Percentiles rank a stretch among this genome's conserved stretches.
phyloP scores from a whole-genome alignment of 495 filamentous ascomycete species.

The Cercophora newfieldiana region DNA sequence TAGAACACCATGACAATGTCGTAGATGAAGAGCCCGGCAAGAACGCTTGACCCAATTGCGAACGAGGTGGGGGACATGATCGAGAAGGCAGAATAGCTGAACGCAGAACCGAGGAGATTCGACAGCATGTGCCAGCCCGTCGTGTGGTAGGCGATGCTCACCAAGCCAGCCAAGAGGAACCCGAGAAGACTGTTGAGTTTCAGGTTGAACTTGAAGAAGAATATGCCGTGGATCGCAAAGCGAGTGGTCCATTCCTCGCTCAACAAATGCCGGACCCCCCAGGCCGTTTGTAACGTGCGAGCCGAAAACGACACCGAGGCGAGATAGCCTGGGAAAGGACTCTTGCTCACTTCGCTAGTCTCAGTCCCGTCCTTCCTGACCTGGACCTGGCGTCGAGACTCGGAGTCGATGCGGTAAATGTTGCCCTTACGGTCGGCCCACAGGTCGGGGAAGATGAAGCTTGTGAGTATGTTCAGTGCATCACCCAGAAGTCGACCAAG shows the following conservation, averaged over 20 bases:
- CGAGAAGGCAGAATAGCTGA: conserved; percentile 79
- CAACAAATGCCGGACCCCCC: conserved; percentile 47
- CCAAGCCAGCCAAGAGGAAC: conserved; percentile 55
- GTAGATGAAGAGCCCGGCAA: conserved; percentile 83
- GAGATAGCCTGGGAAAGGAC: conserved; percentile 47
- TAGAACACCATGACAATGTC: conserved; percentile 98
- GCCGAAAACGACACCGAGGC: conserved; percentile 34
- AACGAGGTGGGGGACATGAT: conserved; percentile 92
- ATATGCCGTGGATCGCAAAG: conserved; percentile 40
- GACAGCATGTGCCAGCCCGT: conserved; percentile 72
- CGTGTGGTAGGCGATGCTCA: conserved; percentile 68
- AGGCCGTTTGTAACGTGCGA: conserved; percentile 30
- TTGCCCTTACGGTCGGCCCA: conserved; percentile 47
- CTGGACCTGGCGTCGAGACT: conserved; percentile 27
- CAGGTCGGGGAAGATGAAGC: conserved; percentile 71
- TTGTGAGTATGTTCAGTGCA: conserved; percentile 58
- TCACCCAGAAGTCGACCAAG: conserved; percentile 71
- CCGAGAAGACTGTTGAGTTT: conserved; percentile 54
- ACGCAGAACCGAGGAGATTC: conserved; percentile 82
- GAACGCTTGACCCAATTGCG: conserved; percentile 73
- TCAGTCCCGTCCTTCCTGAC: conserved; percentile 21
- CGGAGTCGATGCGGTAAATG: conserved; percentile 47
- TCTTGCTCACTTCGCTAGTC: conserved; percentile 31
- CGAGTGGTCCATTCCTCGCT: conserved; percentile 51
- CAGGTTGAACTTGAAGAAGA: conserved; percentile 37